Evolutionary conservation across 2,329 filamentous ascomycete species (phyloP), one percentile per base, ranked within the genome.

Genomic region (Trichoderma asperellum): DNA sequence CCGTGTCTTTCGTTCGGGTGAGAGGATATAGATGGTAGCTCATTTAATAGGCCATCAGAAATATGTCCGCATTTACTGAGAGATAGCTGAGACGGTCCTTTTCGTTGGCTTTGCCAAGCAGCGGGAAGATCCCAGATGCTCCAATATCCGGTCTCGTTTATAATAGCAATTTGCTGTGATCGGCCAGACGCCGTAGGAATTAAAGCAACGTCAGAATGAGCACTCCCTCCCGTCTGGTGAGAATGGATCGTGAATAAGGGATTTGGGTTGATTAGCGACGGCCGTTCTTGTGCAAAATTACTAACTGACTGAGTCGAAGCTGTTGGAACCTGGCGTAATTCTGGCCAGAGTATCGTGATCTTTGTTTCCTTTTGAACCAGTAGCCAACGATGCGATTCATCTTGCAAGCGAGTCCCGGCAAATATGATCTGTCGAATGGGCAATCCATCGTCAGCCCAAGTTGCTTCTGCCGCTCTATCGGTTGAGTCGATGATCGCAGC

Each of bases 141-240:
- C 92, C 91, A 94, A 69, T 81, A 82, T 1, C 91, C 91, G 40
- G 80, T 80, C 63, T 87, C 83, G 73, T 94, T 90, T 21, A 94
- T 82, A 32, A 93, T 81, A 18, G 84, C 89, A 64, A 94, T 79
- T 73, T 91, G 89, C 1, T 87, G 85, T 83, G 87, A 76, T 80
- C 86, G 72, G 69, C 80, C 75, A 21, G 70, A 72, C 5, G 75
- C 75, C 4, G 78, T 78, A 0, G 90, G 87, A 71, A 89, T 90
- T 76, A 94, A 92, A 0, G 86, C 79, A 3, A 91, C 81, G 77
- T 94, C 89, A 0, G 84, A 84, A 73, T 92, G 89, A 0, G 83
- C 75, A 35, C 78, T 80, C 1, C 85, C 86, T 1, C 86, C 88
- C 0, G 87, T 89, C 35, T 85, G 78, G 2, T 82, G 76, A 16